A percentile compares a stretch with the other conserved stretches of the same genome.
Evolutionary conservation across 192 early-diverging fungal genomes (phyloP).

Genomic region (Linnemannia schmuckeri): DNA sequence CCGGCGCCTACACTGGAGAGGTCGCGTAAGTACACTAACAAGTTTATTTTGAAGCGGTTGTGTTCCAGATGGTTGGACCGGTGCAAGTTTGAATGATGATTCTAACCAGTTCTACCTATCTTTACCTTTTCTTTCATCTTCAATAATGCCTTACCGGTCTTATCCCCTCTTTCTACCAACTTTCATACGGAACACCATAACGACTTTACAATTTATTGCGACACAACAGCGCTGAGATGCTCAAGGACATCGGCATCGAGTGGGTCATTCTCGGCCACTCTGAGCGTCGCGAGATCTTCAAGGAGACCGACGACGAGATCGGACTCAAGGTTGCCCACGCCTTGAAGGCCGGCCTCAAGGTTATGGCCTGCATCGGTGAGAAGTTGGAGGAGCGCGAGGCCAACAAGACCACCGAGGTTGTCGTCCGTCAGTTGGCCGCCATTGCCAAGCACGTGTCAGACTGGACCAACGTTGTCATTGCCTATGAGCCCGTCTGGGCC

Average conservation of each 20-base stretch:
- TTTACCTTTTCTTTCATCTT: neutral
- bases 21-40: conserved; percentile 69
- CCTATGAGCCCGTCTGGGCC: conserved; percentile 99
- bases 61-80: neutral
- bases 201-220: neutral
- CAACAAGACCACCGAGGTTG: conserved; percentile 86
- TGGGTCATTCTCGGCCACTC: conserved; percentile 99
- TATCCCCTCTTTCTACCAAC: neutral
- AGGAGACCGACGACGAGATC: conserved; percentile 88
- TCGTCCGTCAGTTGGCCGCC: conserved; percentile 91
- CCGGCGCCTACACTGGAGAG: conserved; percentile 98
- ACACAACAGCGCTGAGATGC: conserved; percentile 81
- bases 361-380: conserved; percentile 97
- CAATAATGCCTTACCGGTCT: neutral
- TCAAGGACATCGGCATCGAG: conserved; percentile 94
- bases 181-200: neutral
- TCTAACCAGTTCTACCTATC: neutral
- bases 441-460: conserved; percentile 83
- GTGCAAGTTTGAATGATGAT: neutral
- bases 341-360: conserved; percentile 87
- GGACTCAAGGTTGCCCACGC: conserved; percentile 94
- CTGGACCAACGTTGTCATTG: conserved; percentile 96
- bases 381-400: conserved; percentile 95
- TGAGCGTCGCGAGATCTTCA: conserved; percentile 95
- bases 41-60: neutral